A percentile compares a stretch with the other conserved stretches of the same genome.
These are phyloP conservation scores for Aspergillus felis DNA, from an alignment of 2,329 filamentous ascomycete genomes.

Conservation along the genomic window DNA sequence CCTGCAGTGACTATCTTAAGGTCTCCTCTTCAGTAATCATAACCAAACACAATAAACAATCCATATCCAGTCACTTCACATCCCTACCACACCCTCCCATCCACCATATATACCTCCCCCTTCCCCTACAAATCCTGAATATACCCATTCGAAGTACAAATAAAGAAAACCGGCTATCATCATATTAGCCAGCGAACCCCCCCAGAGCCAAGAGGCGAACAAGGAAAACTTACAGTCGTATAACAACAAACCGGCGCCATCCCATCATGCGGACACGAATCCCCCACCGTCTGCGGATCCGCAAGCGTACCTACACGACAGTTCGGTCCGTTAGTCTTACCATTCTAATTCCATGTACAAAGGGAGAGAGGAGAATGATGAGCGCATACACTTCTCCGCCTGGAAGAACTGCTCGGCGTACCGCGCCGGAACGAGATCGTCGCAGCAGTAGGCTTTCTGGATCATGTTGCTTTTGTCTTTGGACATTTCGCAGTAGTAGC, in stretches of 20 bases:
- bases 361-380: too few relatives aligned
- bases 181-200: conserved; percentile 1
- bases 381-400: conserved; percentile 22
- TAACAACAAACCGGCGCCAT: conserved; percentile 25
- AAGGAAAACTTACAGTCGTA: conserved; percentile 22
- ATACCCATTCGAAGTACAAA: conserved; percentile 17
- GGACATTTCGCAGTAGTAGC: conserved; percentile 23
- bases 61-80: too few relatives aligned
- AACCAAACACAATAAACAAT: too few relatives aligned
- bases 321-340: too few relatives aligned
- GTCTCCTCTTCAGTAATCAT: too few relatives aligned
- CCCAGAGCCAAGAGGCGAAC: not conserved
- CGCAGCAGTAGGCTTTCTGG: conserved; percentile 29
- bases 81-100: too few relatives aligned
- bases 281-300: conserved; percentile 18
- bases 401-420: conserved; percentile 18
- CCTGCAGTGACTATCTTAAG: too few relatives aligned
- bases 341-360: too few relatives aligned
- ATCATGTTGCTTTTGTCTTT: conserved; percentile 23
- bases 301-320: conserved; percentile 11
- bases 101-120: too few relatives aligned
- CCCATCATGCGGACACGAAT: conserved; percentile 19
- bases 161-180: conserved; percentile 5
- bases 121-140: not conserved
- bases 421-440: conserved; percentile 15